Evolutionary conservation across 768 basidiomycete genomes (phyloP), one percentile per base, ranked within the genome.

Genomic region (Myochromella boudieri): DNA sequence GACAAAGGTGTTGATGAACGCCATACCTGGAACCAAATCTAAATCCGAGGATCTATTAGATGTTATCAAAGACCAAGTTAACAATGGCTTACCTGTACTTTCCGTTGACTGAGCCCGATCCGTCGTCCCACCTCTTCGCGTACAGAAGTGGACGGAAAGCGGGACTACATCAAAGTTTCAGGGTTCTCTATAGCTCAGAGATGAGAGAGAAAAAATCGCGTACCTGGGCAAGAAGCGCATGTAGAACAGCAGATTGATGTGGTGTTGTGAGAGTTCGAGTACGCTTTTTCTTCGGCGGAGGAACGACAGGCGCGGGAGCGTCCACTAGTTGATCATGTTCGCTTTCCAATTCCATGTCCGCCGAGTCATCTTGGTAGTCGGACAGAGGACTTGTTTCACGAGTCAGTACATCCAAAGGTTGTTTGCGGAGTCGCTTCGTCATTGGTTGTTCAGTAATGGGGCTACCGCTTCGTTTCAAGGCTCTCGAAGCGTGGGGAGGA

Each of bases 11-110:
- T n/a, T n/a, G n/a, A n/a, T n/a, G n/a, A n/a, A n/a, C n/a, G n/a
- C n/a, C 40, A 34, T 65, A 87, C 89, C 77, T 91, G 90, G 68
- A 92, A 92, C 90, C 90, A 92, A 56, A 92, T 90, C 90, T 92
- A 59, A 57, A 47, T 57, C 32, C 26, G 33, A 44, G 53, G 34
- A 22, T n/a, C n/a, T 9, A 37, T 58, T 14, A 56, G 47, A 9
- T 42, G 49, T 3, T 22, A 44, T 45, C 34, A 27, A 25, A 42
- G 52, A 21, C 48, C 21, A 45, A 48, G 22, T 33, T 53, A 33
- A 21, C 26, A 31, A 60, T 42, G 47, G 49, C 85, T 60, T 57
- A 87, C 90, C 81, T 94, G 91, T 2, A 94, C 91, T 71, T 93
- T 91, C 31, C 91, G 80, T 37, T 90, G 89, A 62, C 89, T 91